A percentile compares a stretch with the other conserved stretches of the same genome.
These are phyloP conservation scores for Alternaria dauci DNA, from an alignment of 2,329 filamentous ascomycete species.

Conservation along the genomic window DNA sequence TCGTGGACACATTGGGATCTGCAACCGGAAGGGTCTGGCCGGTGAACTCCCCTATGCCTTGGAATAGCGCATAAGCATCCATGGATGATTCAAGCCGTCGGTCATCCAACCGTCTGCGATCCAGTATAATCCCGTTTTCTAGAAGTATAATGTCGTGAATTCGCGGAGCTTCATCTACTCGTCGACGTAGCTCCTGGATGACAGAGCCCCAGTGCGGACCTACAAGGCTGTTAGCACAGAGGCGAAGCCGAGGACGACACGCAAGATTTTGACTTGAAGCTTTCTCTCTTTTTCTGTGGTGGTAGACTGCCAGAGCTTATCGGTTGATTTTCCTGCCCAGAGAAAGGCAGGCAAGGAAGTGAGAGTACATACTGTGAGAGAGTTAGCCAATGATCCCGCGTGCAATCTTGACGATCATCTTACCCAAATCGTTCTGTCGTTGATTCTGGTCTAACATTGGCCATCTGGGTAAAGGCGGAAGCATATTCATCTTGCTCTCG, in stretches of 20 bases:
- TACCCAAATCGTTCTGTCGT: neutral
- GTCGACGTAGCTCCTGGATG: neutral
- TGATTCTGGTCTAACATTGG: neutral
- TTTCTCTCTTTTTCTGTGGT: too few species aligned
- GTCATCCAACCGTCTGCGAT: rapidly evolving
- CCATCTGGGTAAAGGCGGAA: neutral
- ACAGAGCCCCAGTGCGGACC: neutral
- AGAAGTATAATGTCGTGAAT: neutral
- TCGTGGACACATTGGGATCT: neutral
- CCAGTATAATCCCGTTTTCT: neutral
- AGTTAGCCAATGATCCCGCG: too few species aligned
- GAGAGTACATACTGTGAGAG: too few species aligned
- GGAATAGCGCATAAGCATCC: too few species aligned
- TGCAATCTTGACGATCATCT: rapidly evolving
- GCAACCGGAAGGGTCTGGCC: too few species aligned
- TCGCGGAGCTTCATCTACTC: neutral
- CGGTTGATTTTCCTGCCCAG: too few species aligned
- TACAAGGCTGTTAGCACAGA: too few species aligned
- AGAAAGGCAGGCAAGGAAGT: too few species aligned
- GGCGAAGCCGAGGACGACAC: too few species aligned
- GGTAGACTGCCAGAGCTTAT: too few species aligned
- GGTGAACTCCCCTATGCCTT: too few species aligned
- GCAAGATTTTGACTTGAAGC: too few species aligned
- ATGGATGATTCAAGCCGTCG: neutral
- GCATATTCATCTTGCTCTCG: neutral